Base-by-base conservation (phyloP, 2,329 filamentous ascomycete genomes). In the Botrytis sinoallii region DNA sequence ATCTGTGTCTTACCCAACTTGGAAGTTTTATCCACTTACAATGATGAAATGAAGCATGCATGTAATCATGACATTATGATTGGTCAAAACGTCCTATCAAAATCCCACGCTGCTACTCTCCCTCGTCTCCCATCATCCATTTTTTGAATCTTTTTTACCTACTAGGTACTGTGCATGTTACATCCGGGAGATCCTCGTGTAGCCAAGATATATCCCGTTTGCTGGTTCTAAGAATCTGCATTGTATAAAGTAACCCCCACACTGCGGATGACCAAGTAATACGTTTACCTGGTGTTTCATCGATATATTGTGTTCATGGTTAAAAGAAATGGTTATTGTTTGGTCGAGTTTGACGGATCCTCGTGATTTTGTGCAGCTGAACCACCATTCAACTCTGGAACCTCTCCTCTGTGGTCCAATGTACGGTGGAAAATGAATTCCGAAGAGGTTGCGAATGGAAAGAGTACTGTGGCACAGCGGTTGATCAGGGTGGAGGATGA, bases 31-130 rank as follows among this genome's bases (percentile, higher is more conserved):
- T 69, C 66, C 66, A 69, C 48, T 69, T 69, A 69, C 18, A 14
- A 32, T 25, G 35, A 57, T 57, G 48, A 42, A 44, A 42, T 44
- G 9, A 42, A 57, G 66, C 66, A 69, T 69, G 66, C 66, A 57
- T 22, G 52, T 69, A 57, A 69, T 57, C 5, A 9, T 25, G 2
- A 4, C 18, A 25, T 25, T 32, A 1, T 69, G 35, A 57, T 69
- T 69, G 66, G 66, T 10, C n/a, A 22, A 5, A 4, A 3, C 1
- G 4, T 12, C 6, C 20, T 8, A 22, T 44, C 12, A 18, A 12
- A 22, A 18, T 40, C 25, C 60, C 38, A 29, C 25, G 7, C 38
- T n/a, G 38, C 14, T 25, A 16, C 25, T n/a, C 16, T n/a, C 18
- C 12, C 14, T 25, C 9, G 16, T n/a, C 16, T n/a, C 18, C 12